Conservation (phyloP, 2,329 filamentous ascomycete species). For the Aquanectria penicillioides region DNA sequence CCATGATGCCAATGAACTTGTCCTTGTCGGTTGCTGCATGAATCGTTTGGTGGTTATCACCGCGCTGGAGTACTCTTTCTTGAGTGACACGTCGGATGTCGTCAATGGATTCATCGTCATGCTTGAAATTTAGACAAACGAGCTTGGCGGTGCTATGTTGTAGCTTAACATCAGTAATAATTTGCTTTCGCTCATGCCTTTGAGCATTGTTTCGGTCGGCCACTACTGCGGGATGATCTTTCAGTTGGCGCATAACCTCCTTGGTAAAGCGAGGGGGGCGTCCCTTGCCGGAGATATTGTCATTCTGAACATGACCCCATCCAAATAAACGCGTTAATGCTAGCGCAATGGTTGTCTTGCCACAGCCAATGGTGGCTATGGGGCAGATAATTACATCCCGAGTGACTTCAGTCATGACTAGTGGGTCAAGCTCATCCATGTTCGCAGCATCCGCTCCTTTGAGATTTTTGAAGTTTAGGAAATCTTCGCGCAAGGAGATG, state of each 20-base stretch:
- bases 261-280: constrained; percentile 83
- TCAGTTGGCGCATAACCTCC: constrained; percentile 72
- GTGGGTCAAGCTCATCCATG: constrained; percentile 65
- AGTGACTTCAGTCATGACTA: constrained; percentile 64
- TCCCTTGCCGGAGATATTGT: constrained; percentile 86
- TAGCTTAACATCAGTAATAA: constrained; percentile 80
- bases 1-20: constrained; percentile 92
- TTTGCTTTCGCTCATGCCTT: constrained; percentile 85
- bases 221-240: constrained; percentile 76
- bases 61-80: constrained; percentile 81
- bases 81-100: constrained; percentile 79
- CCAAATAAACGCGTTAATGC: constrained; percentile 84
- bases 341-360: constrained; percentile 92
- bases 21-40: constrained; percentile 78
- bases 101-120: constrained; percentile 79
- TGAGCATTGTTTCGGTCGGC: constrained; percentile 96
- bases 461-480: constrained; percentile 82
- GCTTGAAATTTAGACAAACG: constrained; percentile 89
- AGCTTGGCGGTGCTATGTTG: constrained; percentile 73
- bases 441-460: constrained; percentile 91
- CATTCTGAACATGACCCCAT: constrained; percentile 96
- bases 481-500: constrained; percentile 88
- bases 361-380: constrained; percentile 93
- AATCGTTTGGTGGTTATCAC: constrained; percentile 98
- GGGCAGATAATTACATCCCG: constrained; percentile 85